phyloP scores from a whole-genome alignment of 805 yeast species.

The Candida sphagnicola region DNA sequence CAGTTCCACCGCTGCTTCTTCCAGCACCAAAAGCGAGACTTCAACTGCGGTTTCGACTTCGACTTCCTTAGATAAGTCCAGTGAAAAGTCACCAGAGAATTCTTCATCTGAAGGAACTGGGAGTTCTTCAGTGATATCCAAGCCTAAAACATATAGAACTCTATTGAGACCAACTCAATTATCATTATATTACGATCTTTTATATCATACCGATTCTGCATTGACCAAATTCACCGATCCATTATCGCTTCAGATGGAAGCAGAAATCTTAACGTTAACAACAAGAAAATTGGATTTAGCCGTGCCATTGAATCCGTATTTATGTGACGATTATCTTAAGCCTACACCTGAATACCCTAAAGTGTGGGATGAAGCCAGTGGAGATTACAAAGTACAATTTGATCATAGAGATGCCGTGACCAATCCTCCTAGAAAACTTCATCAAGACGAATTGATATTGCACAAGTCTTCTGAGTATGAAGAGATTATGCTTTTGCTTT shows the following conservation, averaged over 20 bases:
- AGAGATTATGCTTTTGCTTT: constrained; percentile 66
- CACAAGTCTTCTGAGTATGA: constrained; percentile 84
- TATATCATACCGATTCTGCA: constrained; percentile 75
- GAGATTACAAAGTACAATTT: constrained; percentile 26
- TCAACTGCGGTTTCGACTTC: not conserved
- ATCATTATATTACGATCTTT: constrained; percentile 78
- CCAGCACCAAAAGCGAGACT: not conserved
- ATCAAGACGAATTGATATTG: constrained; percentile 38
- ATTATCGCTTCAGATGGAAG: constrained; percentile 75
- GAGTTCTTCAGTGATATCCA: constrained; percentile 18
- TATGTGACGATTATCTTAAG: constrained; percentile 39
- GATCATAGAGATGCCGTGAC: constrained; percentile 32
- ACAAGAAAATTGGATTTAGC: constrained; percentile 72
- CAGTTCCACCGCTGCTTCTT: not conserved
- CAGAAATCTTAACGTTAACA: constrained; percentile 79
- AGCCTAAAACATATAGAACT: constrained; percentile 74
- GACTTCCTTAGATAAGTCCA: constrained; percentile 1
- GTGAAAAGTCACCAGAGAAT: constrained; percentile 4
- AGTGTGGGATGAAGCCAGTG: constrained; percentile 32
- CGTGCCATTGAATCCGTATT: constrained; percentile 69
- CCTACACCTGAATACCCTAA: constrained; percentile 49
- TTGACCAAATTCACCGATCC: constrained; percentile 75
- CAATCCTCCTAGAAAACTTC: constrained; percentile 30
- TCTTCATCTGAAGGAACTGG: not conserved
- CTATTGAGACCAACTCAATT: constrained; percentile 76